A percentile compares a stretch with the other conserved stretches of the same genome.
These are phyloP conservation scores for Fusarium protoensiforme DNA, from an alignment of 2,329 filamentous ascomycete species.

Conservation along the genomic window DNA sequence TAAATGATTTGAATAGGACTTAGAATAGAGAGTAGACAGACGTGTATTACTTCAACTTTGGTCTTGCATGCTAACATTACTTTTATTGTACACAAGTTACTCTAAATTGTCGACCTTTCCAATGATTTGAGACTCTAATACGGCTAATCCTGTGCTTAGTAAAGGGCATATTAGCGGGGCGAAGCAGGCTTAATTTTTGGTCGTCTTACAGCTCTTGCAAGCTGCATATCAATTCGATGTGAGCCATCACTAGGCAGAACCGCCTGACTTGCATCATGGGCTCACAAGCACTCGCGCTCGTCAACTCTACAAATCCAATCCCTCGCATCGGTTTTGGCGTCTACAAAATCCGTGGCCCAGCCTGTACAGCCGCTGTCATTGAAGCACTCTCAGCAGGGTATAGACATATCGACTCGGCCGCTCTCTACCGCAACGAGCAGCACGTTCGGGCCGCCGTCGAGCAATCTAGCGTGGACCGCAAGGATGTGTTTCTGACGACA, in stretches of 20 bases:
- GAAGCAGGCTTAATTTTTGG: neutral
- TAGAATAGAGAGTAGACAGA: neutral
- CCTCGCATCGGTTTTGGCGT: constrained; percentile 79
- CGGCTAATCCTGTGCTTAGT: neutral
- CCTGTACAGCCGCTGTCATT: constrained; percentile 68
- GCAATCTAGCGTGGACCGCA: constrained; percentile 64
- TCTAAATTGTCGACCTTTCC: neutral
- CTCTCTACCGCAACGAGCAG: constrained; percentile 73
- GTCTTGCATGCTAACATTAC: no score
- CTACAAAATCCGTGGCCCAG: constrained; percentile 67
- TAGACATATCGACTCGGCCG: constrained; percentile 73
- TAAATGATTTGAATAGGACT: neutral
- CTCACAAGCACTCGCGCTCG: constrained; percentile 14
- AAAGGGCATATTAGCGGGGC: neutral
- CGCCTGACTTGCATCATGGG: neutral
- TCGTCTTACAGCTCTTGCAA: neutral
- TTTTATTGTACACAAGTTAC: no score
- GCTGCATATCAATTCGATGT: neutral
- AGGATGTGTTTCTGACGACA: constrained; percentile 75
- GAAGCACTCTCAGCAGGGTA: constrained; percentile 69
- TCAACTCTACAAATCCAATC: constrained; percentile 52
- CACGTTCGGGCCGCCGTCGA: constrained; percentile 74
- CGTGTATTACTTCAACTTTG: neutral
- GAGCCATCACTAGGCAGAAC: neutral
- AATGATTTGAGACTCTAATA: neutral